Evolutionary conservation across 805 yeast species (phyloP), one percentile per base, ranked within the genome.

Genomic region (Nakazawaea holstii): DNA sequence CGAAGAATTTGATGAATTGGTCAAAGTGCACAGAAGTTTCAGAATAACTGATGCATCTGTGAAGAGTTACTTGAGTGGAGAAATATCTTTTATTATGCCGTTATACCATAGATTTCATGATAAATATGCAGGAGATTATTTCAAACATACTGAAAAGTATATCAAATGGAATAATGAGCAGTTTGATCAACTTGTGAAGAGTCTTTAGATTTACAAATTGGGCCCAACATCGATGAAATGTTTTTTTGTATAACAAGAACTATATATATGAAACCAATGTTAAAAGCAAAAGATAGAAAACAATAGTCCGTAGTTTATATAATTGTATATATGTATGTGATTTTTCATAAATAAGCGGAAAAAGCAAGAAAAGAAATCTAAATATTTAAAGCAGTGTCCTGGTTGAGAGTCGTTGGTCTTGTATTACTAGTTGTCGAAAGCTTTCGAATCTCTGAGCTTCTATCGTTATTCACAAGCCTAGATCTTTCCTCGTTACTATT

Each of bases 101-200:
- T 77, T 92, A 46, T 92, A 92, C 66, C 82, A 84, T 58, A 80
- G 94, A 57, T 85, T 92, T 60, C 84, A 87, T 63, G 89, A 86
- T 55, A 86, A 87, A 62, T 82, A 87, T 56, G 77, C 77, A 4
- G 80, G 82, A n/a, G 88, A 82, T 45, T 83, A 83, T 56, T 73
- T 90, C 20, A 87, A 87, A 62, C 80, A 85, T 57, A 70, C 77
- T 38, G 72, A 76, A 42, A 87, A 86, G 69, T 84, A 87, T 56
- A 76, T 87, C 60, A 84, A 82, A 65, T 84, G 41, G 41, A 48
- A 27, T 11, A 42, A 42, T 15, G 36, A 39, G 24, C 31, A 48
- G 27, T 61, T 74, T 49, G 77, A 73, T 49, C 52, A 58, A 28
- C 56, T 62, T 11, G 51, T 73, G 14, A 60, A 64, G 8, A 62